phyloP scores from a whole-genome alignment of 73 alveolate species.

The Blepharisma stoltei region DNA sequence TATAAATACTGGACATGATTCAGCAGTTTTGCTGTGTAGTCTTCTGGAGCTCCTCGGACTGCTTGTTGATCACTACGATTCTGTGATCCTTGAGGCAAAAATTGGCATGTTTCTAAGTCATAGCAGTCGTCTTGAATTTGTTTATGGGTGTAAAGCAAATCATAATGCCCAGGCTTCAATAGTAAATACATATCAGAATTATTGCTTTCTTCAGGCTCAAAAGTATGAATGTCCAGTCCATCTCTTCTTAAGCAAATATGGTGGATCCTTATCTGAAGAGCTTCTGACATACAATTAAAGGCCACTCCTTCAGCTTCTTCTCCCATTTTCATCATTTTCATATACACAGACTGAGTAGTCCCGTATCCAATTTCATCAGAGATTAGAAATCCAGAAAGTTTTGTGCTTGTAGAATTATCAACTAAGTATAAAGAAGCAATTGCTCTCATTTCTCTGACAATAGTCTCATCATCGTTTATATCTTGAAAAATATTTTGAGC shows the following conservation, averaged over 20 bases:
- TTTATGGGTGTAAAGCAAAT: neutral
- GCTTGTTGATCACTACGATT: neutral
- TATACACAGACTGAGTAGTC: too few relatives aligned
- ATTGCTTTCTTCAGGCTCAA: neutral
- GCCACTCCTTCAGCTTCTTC: neutral
- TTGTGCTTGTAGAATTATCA: neutral
- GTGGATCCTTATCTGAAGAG: neutral
- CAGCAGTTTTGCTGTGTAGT: neutral
- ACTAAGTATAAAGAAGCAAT: neutral
- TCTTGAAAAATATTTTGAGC: neutral
- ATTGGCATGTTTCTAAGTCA: neutral
- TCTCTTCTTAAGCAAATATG: neutral
- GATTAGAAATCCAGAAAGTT: neutral
- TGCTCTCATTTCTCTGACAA: conserved; percentile 5
- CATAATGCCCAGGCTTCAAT: neutral
- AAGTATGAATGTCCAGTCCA: neutral
- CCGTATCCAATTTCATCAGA: neutral
- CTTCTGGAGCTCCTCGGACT: too few relatives aligned
- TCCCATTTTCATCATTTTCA: neutral
- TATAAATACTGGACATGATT: neutral
- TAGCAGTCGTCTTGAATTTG: neutral
- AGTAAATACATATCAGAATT: neutral
- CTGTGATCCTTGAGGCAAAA: neutral
- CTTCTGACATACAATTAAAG: neutral
- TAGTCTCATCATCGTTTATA: neutral